Conservation (phyloP, 345 rosid species). For the Eucalyptus rudis region DNA sequence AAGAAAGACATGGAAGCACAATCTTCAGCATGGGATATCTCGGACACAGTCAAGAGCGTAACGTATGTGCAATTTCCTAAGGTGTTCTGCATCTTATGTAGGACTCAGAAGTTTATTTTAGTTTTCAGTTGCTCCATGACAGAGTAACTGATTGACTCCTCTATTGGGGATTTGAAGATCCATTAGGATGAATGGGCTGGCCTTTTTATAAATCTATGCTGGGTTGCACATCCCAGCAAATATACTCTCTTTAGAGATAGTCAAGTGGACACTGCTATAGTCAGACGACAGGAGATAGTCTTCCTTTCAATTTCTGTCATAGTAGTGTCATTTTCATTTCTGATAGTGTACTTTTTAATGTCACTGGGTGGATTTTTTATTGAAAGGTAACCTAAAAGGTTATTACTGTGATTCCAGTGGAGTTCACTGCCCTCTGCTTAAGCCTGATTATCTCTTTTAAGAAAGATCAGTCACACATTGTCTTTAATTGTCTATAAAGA, state of each 20-base stretch:
- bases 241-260: not conserved
- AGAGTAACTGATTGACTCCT: not conserved
- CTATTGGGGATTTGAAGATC: not conserved
- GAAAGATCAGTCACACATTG: not conserved
- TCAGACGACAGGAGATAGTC: not conserved
- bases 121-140: not conserved
- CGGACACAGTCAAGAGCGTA: slow-evolving; percentile 37
- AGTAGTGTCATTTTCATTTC: not conserved
- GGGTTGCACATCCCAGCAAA: not conserved
- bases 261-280: not conserved
- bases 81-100: not conserved
- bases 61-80: not conserved
- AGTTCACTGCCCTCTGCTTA: not conserved
- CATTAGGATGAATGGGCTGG: not conserved
- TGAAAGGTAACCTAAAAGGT: not conserved
- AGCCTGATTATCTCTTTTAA: not conserved
- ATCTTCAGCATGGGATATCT: slow-evolving; percentile 56
- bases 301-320: not conserved
- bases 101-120: not conserved
- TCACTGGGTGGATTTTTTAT: not conserved
- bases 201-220: not conserved
- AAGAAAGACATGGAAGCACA: slow-evolving; percentile 35
- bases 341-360: not conserved
- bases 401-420: not conserved
- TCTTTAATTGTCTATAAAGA: not conserved